Conservation (phyloP, 2,329 filamentous ascomycete genomes). For the Pyricularia sp. region DNA sequence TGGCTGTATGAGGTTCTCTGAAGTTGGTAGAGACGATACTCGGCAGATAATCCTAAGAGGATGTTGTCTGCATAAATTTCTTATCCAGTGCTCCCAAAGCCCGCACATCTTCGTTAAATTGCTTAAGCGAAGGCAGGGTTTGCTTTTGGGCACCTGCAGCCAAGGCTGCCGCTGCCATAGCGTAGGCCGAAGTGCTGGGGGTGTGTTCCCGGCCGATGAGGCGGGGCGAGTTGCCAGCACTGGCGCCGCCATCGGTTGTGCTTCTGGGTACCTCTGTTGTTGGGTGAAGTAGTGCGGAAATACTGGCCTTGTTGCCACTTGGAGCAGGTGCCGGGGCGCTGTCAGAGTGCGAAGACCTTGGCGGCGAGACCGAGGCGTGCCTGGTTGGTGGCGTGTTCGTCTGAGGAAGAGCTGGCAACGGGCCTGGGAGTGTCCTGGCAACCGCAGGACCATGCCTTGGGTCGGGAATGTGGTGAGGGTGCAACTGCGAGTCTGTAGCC, state of each 20-base stretch:
- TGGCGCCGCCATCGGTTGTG: neutral
- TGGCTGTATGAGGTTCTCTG: neutral
- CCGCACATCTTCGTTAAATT: conserved; percentile 15
- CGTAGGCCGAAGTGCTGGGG: neutral
- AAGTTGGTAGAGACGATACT: neutral
- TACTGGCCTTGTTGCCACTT: conserved; percentile 30
- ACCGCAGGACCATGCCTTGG: conserved; percentile 22
- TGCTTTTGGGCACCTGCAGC: neutral
- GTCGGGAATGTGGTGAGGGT: conserved; percentile 16
- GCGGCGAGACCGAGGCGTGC: conserved; percentile 39
- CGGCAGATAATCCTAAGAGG: neutral
- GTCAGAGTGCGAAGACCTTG: conserved; percentile 29
- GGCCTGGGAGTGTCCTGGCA: conserved; percentile 29
- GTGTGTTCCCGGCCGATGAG: neutral
- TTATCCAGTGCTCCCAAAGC: conserved; percentile 13
- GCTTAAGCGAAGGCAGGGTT: conserved; percentile 7
- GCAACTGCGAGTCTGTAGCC: neutral
- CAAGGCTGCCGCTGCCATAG: neutral
- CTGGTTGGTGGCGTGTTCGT: conserved; percentile 33
- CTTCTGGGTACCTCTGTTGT: neutral
- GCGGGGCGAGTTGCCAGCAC: neutral
- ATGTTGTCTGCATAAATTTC: conserved; percentile 1
- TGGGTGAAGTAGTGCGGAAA: conserved; percentile 30
- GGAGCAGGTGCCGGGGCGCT: conserved; percentile 9
- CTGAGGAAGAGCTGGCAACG: conserved; percentile 31